Evolutionary conservation across 106 monocot species (phyloP).

Genomic region (Platanthera guangdongensis): DNA sequence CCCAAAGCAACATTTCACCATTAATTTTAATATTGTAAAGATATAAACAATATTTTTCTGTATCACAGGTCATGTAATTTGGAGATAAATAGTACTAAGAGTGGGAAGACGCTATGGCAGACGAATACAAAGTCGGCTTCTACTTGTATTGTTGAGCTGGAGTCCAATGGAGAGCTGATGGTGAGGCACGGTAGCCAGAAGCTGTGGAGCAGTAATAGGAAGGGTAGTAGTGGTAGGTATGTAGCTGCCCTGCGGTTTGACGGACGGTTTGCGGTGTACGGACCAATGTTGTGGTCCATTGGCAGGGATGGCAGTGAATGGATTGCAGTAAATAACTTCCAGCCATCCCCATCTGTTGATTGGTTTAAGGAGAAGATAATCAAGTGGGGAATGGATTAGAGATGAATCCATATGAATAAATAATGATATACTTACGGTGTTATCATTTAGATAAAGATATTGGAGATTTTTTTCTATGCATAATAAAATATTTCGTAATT

Average conservation of each 20-base stretch:
- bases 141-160: conserved; percentile 16
- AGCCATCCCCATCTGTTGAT: background rate
- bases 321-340: background rate
- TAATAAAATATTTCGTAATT: too few species aligned
- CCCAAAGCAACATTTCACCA: too few species aligned
- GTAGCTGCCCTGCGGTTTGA: conserved; percentile 20
- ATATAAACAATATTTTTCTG: too few species aligned
- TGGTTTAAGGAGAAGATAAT: background rate
- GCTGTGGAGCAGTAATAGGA: conserved; percentile 22
- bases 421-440: too few species aligned
- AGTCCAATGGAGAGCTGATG: conserved; percentile 13
- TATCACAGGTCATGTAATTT: too few species aligned
- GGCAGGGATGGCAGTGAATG: background rate
- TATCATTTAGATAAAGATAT: too few species aligned
- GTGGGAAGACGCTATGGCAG: conserved; percentile 21
- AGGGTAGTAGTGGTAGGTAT: conserved; percentile 12
- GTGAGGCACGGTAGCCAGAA: conserved; percentile 8
- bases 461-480: too few species aligned
- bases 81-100: conserved; percentile 8
- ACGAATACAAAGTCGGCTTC: conserved; percentile 11
- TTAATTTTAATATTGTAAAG: too few species aligned
- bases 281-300: conserved; percentile 20
- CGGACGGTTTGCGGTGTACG: conserved; percentile 21
- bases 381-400: conserved; percentile 4
- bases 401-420: background rate